phyloP scores from a whole-genome alignment of 371 early-diverging fungal genomes.

The Mortierella polycephala region DNA sequence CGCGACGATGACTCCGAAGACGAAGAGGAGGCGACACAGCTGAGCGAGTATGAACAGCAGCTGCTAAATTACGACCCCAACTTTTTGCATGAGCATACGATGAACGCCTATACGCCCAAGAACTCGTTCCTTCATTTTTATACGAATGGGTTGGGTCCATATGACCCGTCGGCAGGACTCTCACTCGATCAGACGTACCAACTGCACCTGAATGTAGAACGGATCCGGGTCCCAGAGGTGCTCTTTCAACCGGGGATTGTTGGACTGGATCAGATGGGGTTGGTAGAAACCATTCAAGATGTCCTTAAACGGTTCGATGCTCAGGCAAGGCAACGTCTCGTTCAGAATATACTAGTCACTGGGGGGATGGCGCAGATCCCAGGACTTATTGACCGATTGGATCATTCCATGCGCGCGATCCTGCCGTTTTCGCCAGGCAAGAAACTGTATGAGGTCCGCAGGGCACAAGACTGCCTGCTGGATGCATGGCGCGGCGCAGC shows the following conservation, averaged over 20 bases:
- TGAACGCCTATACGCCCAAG: slow-evolving; percentile 54
- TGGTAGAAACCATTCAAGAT: slow-evolving; percentile 79
- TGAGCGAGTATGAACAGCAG: slow-evolving; percentile 76
- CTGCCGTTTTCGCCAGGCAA: slow-evolving; percentile 64
- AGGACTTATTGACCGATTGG: slow-evolving; percentile 72
- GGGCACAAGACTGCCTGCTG: slow-evolving; percentile 75
- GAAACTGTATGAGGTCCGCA: slow-evolving; percentile 65
- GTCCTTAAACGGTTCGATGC: slow-evolving; percentile 71
- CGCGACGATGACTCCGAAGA: slow-evolving; percentile 89
- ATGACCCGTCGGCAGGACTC: slow-evolving; percentile 73
- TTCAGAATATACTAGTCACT: slow-evolving; percentile 80
- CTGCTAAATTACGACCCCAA: slow-evolving; percentile 79
- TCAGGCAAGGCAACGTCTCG: slow-evolving; percentile 54
- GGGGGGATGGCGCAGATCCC: slow-evolving; percentile 79
- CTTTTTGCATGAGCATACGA: slow-evolving; percentile 62
- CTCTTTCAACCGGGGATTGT: slow-evolving; percentile 88
- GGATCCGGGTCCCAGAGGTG: slow-evolving; percentile 87
- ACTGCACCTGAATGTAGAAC: slow-evolving; percentile 89
- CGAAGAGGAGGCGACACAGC: slow-evolving; percentile 74
- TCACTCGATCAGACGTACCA: slow-evolving; percentile 77
- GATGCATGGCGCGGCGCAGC: slow-evolving; percentile 93
- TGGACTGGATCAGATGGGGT: slow-evolving; percentile 90
- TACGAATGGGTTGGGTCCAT: slow-evolving; percentile 61
- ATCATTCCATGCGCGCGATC: slow-evolving; percentile 67
- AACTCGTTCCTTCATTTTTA: slow-evolving; percentile 55